phyloP scores from a whole-genome alignment of 169 alveolate species.

The Eimeria tenella region DNA sequence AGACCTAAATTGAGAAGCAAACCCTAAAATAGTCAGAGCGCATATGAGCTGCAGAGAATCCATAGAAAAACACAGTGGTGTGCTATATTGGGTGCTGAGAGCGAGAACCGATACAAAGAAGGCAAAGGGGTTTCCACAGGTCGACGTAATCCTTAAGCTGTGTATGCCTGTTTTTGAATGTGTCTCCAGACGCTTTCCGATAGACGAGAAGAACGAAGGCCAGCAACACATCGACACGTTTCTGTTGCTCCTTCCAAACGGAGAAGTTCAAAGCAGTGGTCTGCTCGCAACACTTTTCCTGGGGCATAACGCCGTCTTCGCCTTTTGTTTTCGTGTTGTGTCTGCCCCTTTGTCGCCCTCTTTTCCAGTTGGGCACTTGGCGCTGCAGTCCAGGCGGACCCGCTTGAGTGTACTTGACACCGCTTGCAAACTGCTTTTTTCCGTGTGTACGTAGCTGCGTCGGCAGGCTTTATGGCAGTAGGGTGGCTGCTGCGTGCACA shows the following conservation, averaged over 20 bases:
- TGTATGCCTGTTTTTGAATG: background rate
- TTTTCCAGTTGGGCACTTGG: no score
- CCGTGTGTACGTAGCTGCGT: no score
- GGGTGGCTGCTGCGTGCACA: background rate
- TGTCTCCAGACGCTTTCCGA: conserved; percentile 26
- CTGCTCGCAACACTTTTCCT: background rate
- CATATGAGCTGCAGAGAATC: no score
- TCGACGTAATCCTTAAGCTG: no score
- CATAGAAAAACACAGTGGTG: no score
- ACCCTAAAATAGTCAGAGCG: background rate
- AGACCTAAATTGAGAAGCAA: conserved; percentile 9
- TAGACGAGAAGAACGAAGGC: conserved; percentile 32
- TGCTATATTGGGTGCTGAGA: no score
- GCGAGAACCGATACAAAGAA: no score
- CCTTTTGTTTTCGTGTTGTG: background rate
- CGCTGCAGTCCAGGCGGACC: no score
- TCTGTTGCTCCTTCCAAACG: conserved; percentile 40
- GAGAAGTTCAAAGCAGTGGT: conserved; percentile 50
- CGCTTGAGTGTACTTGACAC: no score
- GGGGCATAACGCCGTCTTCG: background rate
- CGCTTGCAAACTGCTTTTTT: no score
- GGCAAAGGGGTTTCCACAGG: no score
- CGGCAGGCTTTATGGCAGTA: background rate
- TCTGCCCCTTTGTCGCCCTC: no score
- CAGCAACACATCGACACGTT: conserved; percentile 33